Percentiles rank a stretch among this genome's conserved stretches.
Evolutionary conservation across 371 early-diverging fungal genomes (phyloP).

Genomic region (Rhizopus stolonifer): DNA sequence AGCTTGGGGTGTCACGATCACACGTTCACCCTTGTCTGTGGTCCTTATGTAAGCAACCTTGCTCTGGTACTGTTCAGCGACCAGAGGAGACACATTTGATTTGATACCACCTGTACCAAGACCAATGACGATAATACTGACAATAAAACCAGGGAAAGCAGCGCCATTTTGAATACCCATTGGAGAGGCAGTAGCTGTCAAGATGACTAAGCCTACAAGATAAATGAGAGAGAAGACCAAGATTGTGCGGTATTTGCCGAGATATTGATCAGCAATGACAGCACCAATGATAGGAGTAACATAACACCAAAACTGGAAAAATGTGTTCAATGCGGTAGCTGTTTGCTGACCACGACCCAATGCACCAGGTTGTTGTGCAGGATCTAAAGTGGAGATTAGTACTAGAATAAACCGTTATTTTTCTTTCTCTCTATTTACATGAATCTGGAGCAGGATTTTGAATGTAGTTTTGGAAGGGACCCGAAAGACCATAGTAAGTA

Average conservation of each 20-base stretch:
- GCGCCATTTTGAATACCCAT: slow-evolving; percentile 51
- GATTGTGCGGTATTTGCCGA: slow-evolving; percentile 87
- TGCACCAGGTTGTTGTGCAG: slow-evolving; percentile 49
- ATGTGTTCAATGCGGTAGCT: slow-evolving; percentile 71
- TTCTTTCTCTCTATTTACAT: slow-evolving; percentile 36
- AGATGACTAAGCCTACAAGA: slow-evolving; percentile 63
- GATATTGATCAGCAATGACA: slow-evolving; percentile 76
- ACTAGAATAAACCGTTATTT: not conserved
- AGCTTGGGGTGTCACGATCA: slow-evolving; percentile 53
- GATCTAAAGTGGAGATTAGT: slow-evolving; percentile 22
- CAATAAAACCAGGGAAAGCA: slow-evolving; percentile 66
- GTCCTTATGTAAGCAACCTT: slow-evolving; percentile 35
- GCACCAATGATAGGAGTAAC: slow-evolving; percentile 81
- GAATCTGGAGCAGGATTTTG: slow-evolving; percentile 47
- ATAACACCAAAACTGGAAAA: slow-evolving; percentile 83
- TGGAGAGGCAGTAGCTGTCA: slow-evolving; percentile 64
- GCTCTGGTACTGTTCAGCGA: slow-evolving; percentile 48
- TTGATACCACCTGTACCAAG: slow-evolving; percentile 58
- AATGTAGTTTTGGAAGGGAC: slow-evolving; percentile 67
- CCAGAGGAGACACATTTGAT: slow-evolving; percentile 46
- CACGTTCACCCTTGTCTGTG: slow-evolving; percentile 30
- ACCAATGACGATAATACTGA: slow-evolving; percentile 72
- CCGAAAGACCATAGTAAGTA: slow-evolving; percentile 67
- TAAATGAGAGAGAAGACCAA: slow-evolving; percentile 69
- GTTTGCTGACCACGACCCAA: slow-evolving; percentile 46